Evolutionary conservation across 2,329 filamentous ascomycete genomes (phyloP).

Genomic region (Pestalotiopsis sp.): DNA sequence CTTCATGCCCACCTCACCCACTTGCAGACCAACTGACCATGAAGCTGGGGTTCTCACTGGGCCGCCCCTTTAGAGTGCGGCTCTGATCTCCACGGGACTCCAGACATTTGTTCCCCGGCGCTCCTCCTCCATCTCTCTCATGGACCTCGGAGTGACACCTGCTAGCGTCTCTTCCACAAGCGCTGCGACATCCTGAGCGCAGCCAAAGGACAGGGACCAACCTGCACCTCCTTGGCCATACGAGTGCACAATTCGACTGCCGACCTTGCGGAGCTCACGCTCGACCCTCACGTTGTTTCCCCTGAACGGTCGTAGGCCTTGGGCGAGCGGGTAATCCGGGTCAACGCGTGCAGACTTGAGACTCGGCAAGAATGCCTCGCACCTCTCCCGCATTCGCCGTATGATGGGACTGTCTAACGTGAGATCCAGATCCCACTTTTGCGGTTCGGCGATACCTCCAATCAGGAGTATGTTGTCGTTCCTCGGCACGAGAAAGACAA

Average conservation of each 20-base stretch:
- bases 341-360: conserved; percentile 43
- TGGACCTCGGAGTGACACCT: conserved; percentile 29
- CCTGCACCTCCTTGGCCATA: conserved; percentile 49
- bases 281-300: conserved; percentile 44
- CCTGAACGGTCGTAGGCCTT: conserved; percentile 44
- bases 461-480: conserved; percentile 46
- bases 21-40: not conserved
- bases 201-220: conserved; percentile 44
- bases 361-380: conserved; percentile 42
- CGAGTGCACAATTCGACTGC: conserved; percentile 42
- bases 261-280: conserved; percentile 36
- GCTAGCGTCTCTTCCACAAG: conserved; percentile 38
- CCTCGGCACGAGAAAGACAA: conserved; percentile 45
- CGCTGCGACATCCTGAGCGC: conserved; percentile 36
- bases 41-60: not conserved
- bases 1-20: not conserved
- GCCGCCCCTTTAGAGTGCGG: not conserved
- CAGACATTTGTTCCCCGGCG: not conserved
- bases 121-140: conserved; percentile 26
- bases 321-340: conserved; percentile 42
- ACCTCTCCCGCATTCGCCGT: conserved; percentile 43
- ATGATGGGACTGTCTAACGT: conserved; percentile 41
- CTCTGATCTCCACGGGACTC: not conserved
- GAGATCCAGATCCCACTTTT: conserved; percentile 39
- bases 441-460: conserved; percentile 39